Evolutionary conservation across 2,329 filamentous ascomycete species (phyloP).

Genomic region (Rasamsonia emersonii): DNA sequence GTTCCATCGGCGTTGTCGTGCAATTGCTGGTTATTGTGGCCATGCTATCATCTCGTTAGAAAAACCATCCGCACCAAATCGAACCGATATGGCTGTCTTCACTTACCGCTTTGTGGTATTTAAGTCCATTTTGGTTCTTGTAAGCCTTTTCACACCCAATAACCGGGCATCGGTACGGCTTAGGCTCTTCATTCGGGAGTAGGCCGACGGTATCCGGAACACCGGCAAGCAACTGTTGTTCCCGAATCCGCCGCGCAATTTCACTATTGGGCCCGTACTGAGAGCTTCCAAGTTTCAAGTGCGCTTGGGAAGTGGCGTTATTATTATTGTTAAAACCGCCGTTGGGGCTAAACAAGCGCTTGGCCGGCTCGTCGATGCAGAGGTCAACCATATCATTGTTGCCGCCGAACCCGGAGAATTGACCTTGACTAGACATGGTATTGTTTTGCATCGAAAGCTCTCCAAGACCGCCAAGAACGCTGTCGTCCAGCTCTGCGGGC

Average conservation of each 20-base stretch:
- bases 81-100: slow-evolving; percentile 13
- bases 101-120: slow-evolving; percentile 68
- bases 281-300: slow-evolving; percentile 65
- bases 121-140: slow-evolving; percentile 98
- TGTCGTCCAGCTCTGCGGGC: slow-evolving; percentile 66
- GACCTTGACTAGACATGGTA: slow-evolving; percentile 34
- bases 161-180: slow-evolving; percentile 94
- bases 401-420: slow-evolving; percentile 35
- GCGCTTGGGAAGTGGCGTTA: slow-evolving; percentile 58
- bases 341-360: slow-evolving; percentile 81
- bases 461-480: slow-evolving; percentile 55
- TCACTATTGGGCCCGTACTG: slow-evolving; percentile 72
- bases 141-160: slow-evolving; percentile 99
- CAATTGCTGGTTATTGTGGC: slow-evolving; percentile 91
- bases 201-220: slow-evolving; percentile 39
- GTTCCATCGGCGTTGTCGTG: slow-evolving; percentile 96
- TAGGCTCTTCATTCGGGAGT: slow-evolving; percentile 74
- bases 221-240: slow-evolving; percentile 55
- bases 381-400: slow-evolving; percentile 49
- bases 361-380: slow-evolving; percentile 86
- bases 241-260: slow-evolving; percentile 56
- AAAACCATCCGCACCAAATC: slow-evolving; percentile 6
- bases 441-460: slow-evolving; percentile 51
- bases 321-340: slow-evolving; percentile 57
- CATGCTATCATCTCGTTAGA: slow-evolving; percentile 50